These are phyloP conservation scores for Irpex rosettiformis DNA, from an alignment of 1,284 basidiomycete species.

Conservation along the genomic window DNA sequence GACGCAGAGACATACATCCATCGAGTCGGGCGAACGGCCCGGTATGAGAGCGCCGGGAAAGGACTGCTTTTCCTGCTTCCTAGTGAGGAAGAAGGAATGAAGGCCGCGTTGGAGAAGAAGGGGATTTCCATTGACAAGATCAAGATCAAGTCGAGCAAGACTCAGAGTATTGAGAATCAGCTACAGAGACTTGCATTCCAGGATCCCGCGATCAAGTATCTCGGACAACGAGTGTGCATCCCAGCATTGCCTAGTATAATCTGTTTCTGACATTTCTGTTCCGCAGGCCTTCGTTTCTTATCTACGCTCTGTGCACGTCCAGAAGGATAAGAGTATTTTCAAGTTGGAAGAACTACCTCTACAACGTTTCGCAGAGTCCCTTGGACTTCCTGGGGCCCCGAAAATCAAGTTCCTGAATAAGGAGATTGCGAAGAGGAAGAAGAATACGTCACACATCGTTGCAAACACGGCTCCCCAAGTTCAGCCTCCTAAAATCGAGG, in stretches of 20 bases:
- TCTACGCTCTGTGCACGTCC: slow-evolving; percentile 88
- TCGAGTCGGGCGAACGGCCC: slow-evolving; percentile 92
- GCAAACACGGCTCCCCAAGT: slow-evolving; percentile 23
- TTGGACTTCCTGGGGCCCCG: slow-evolving; percentile 93
- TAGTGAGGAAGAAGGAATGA: slow-evolving; percentile 92
- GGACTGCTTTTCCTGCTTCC: slow-evolving; percentile 83
- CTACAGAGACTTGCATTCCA: slow-evolving; percentile 93
- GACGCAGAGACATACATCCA: slow-evolving; percentile 99
- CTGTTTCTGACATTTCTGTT: slow-evolving; percentile 4
- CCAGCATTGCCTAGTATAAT: neutral
- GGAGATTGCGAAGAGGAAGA: slow-evolving; percentile 70
- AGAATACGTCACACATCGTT: slow-evolving; percentile 56
- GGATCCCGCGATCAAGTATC: slow-evolving; percentile 96
- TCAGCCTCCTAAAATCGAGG: slow-evolving; percentile 15
- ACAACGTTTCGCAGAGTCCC: slow-evolving; percentile 82
- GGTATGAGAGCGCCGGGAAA: slow-evolving; percentile 91
- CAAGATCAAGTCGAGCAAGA: slow-evolving; percentile 90
- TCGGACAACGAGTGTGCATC: slow-evolving; percentile 78
- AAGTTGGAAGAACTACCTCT: slow-evolving; percentile 81
- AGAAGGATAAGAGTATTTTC: slow-evolving; percentile 94
- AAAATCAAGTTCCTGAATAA: slow-evolving; percentile 90
- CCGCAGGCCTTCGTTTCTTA: slow-evolving; percentile 97
- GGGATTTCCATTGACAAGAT: slow-evolving; percentile 78
- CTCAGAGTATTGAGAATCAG: slow-evolving; percentile 82
- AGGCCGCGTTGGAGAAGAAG: slow-evolving; percentile 68